phyloP scores from a whole-genome alignment of 495 filamentous ascomycete species.

The Hypomontagnella monticulosa region DNA sequence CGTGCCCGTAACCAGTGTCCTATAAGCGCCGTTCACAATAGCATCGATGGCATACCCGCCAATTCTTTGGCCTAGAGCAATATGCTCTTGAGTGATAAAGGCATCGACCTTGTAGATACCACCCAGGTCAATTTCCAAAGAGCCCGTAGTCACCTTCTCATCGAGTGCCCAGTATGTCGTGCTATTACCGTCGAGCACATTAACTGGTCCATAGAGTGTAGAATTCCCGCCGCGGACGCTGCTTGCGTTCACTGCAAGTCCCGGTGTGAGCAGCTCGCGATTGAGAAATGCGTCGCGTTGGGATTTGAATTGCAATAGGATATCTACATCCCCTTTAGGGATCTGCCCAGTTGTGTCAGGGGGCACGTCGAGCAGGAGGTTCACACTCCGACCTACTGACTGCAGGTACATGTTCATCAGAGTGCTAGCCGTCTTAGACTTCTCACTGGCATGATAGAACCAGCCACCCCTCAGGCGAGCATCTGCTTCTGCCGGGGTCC shows the following conservation, averaged over 20 bases:
- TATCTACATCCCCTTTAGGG: slow-evolving; percentile 30
- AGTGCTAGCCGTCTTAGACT: slow-evolving; percentile 35
- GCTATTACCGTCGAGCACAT: slow-evolving; percentile 31
- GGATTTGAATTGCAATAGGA: slow-evolving; percentile 32
- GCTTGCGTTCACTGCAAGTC: slow-evolving; percentile 31
- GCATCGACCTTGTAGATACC: slow-evolving; percentile 29
- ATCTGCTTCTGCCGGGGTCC: slow-evolving; percentile 43
- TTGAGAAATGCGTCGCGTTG: slow-evolving; percentile 37
- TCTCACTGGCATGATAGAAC: slow-evolving; percentile 43
- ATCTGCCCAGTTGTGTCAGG: slow-evolving; percentile 42
- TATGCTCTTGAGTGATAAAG: slow-evolving; percentile 42
- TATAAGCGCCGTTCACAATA: slow-evolving; percentile 24
- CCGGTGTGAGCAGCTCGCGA: slow-evolving; percentile 26
- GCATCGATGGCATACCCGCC: slow-evolving; percentile 40
- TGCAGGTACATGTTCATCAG: slow-evolving; percentile 43
- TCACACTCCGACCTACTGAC: slow-evolving; percentile 42
- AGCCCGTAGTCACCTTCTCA: slow-evolving; percentile 33
- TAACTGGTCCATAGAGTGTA: slow-evolving; percentile 34
- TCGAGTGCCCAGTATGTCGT: slow-evolving; percentile 40
- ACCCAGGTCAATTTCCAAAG: slow-evolving; percentile 35
- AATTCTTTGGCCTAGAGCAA: slow-evolving; percentile 42
- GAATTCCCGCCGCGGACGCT: slow-evolving; percentile 32
- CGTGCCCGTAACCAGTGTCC: slow-evolving; percentile 38
- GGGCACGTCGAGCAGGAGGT: slow-evolving; percentile 43
- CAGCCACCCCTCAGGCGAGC: slow-evolving; percentile 42